phyloP scores from a whole-genome alignment of 2,329 filamentous ascomycete species.

The Sporothrix brasiliensis region DNA sequence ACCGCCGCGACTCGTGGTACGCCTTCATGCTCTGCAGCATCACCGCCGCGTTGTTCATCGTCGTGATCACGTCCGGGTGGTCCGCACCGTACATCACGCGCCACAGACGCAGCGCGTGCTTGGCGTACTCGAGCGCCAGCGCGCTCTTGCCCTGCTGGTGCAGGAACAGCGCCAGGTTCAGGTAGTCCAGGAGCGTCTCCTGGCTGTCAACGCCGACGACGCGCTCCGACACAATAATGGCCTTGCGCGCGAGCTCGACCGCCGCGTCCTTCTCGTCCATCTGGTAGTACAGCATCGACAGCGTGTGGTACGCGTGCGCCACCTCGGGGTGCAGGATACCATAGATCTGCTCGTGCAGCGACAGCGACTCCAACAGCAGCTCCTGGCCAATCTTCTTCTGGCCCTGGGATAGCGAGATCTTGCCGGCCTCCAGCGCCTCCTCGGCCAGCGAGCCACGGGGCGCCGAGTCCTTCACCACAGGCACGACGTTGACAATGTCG shows the following conservation, averaged over 20 bases:
- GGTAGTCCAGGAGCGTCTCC: slow-evolving; percentile 91
- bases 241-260: slow-evolving; percentile 92
- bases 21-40: slow-evolving; percentile 97
- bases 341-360: slow-evolving; percentile 97
- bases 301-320: slow-evolving; percentile 87
- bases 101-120: slow-evolving; percentile 92
- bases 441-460: slow-evolving; percentile 90
- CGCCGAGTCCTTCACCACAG: slow-evolving; percentile 89
- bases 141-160: slow-evolving; percentile 90
- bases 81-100: slow-evolving; percentile 93
- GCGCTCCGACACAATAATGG: slow-evolving; percentile 91
- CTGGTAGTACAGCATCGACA: slow-evolving; percentile 96
- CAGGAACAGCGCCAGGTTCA: slow-evolving; percentile 92
- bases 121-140: slow-evolving; percentile 82
- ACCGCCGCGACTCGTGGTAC: slow-evolving; percentile 90
- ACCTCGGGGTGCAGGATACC: slow-evolving; percentile 96
- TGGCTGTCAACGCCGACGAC: slow-evolving; percentile 91
- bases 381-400: slow-evolving; percentile 97
- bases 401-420: slow-evolving; percentile 92
- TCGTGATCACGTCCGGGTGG: slow-evolving; percentile 97
- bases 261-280: slow-evolving; percentile 97
- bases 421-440: slow-evolving; percentile 92
- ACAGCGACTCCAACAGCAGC: slow-evolving; percentile 90
- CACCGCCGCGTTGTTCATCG: slow-evolving; percentile 96
- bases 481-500: slow-evolving; percentile 90